Conservation (phyloP, 2,329 filamentous ascomycete species). For the Ceratocystis ficicola region DNA sequence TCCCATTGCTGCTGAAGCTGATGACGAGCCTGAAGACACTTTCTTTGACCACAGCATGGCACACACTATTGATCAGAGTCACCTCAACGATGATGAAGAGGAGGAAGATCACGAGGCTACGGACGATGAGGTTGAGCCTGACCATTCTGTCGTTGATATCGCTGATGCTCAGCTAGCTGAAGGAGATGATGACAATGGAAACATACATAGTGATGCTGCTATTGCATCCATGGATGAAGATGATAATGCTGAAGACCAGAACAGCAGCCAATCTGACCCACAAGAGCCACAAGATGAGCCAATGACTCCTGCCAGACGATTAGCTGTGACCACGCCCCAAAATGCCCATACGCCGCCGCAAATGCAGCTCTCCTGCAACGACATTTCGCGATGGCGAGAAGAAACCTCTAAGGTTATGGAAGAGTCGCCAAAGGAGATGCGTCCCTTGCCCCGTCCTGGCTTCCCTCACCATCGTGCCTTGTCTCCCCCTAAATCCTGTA, state of each 20-base stretch:
- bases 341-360: conserved; percentile 30
- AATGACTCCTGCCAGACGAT: not conserved
- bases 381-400: conserved; percentile 35
- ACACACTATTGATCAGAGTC: conserved; percentile 21
- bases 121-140: not conserved
- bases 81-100: conserved; percentile 11
- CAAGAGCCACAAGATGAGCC: not conserved
- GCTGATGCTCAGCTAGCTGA: not conserved
- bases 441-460: conserved; percentile 31
- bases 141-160: not conserved
- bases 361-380: conserved; percentile 34
- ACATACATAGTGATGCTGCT: conserved; percentile 19
- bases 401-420: conserved; percentile 28
- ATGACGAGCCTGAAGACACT: conserved; percentile 12
- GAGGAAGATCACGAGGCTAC: not conserved
- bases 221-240: conserved; percentile 17
- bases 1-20: conserved; percentile 8
- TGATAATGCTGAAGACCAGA: not conserved
- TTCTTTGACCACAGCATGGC: conserved; percentile 21
- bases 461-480: conserved; percentile 38
- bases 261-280: not conserved
- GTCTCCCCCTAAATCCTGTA: conserved; percentile 45
- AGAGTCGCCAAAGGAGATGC: conserved; percentile 23
- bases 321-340: not conserved
- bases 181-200: not conserved